A percentile compares a stretch with the other conserved stretches of the same genome.
Evolutionary conservation across 192 early-diverging fungal genomes (phyloP).

Genomic region (Backusella westeae): DNA sequence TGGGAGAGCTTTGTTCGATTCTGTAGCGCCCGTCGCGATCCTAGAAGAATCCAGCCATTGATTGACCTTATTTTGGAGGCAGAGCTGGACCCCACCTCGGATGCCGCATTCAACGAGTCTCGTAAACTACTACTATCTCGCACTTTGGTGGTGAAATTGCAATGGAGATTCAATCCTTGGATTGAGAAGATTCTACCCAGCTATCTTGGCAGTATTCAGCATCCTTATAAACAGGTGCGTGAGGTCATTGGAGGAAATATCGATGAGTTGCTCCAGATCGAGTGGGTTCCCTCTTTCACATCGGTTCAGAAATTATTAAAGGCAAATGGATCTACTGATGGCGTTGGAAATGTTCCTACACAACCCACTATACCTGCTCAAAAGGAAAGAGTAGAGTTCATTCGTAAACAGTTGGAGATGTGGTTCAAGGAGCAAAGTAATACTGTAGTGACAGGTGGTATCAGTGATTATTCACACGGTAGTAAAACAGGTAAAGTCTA

Average conservation of each 20-base stretch:
- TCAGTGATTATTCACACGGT: conserved; percentile 69
- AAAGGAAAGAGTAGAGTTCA: conserved; percentile 22
- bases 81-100: conserved; percentile 68
- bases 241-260: conserved; percentile 73
- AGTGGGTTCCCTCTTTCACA: conserved; percentile 58
- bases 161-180: conserved; percentile 62
- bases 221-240: conserved; percentile 92
- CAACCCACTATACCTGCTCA: conserved; percentile 15
- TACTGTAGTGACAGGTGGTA: conserved; percentile 31
- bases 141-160: conserved; percentile 57
- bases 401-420: conserved; percentile 31
- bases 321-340: conserved; percentile 9
- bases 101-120: conserved; percentile 83
- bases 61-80: conserved; percentile 63
- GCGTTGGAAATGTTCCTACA: conserved; percentile 33
- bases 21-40: conserved; percentile 60
- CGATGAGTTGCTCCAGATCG: conserved; percentile 60
- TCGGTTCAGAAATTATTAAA: conserved; percentile 42
- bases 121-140: conserved; percentile 74
- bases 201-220: conserved; percentile 58
- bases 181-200: conserved; percentile 37
- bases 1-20: conserved; percentile 76
- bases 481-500: conserved; percentile 64
- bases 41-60: conserved; percentile 74
- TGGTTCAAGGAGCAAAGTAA: conserved; percentile 42